A percentile compares a stretch with the other conserved stretches of the same genome.
These are phyloP conservation scores for Xylaria intraflava DNA, from an alignment of 495 filamentous ascomycete genomes.

Conservation along the genomic window DNA sequence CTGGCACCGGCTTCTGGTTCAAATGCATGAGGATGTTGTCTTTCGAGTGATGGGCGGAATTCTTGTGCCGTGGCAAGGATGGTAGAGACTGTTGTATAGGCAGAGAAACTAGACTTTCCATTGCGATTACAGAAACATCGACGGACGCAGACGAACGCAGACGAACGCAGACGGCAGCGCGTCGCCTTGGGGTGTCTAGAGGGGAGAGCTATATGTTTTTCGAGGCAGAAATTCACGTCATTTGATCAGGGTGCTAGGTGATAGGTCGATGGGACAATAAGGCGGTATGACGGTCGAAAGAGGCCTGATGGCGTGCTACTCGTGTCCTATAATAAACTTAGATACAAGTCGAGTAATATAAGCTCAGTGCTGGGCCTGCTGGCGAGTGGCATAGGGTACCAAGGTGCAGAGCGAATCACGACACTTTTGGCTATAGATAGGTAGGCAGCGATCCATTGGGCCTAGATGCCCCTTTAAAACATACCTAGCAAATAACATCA, in stretches of 20 bases:
- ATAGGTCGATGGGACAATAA: neutral
- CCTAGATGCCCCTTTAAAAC: too few species aligned
- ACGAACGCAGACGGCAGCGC: neutral
- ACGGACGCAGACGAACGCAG: neutral
- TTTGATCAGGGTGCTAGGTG: neutral
- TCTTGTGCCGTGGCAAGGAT: neutral
- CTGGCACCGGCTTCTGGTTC: slow-evolving; percentile 4
- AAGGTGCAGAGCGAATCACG: too few species aligned
- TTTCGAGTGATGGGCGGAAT: neutral
- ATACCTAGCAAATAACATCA: too few species aligned
- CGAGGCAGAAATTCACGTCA: neutral
- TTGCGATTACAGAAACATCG: neutral
- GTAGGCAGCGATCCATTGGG: too few species aligned
- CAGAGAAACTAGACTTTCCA: slow-evolving; percentile 8
- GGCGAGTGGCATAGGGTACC: too few species aligned
- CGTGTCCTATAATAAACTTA: neutral
- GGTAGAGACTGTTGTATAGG: neutral
- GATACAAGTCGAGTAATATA: neutral
- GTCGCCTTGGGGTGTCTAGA: neutral
- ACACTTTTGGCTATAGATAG: too few species aligned
- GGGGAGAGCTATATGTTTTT: neutral
- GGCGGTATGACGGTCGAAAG: slow-evolving; percentile 6
- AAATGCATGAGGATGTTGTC: slow-evolving; percentile 1
- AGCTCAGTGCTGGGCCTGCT: neutral
- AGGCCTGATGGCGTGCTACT: slow-evolving; percentile 10